Conservation (phyloP, 2,329 filamentous ascomycete genomes). For the Ophiostoma perfectum region DNA sequence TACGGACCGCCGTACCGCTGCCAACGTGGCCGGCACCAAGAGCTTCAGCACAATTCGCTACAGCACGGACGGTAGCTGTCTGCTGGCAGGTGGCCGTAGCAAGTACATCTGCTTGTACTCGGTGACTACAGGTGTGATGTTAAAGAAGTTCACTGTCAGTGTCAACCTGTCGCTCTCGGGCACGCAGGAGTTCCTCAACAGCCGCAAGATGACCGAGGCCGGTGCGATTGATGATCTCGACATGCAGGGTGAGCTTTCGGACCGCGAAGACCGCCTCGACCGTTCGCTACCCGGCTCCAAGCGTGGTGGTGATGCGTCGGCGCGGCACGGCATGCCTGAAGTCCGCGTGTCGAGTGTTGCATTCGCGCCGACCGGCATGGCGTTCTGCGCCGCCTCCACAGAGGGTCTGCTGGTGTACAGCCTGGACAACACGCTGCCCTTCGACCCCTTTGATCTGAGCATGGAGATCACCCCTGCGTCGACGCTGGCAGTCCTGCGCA, state of each 20-base stretch:
- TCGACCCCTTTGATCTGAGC: conserved; percentile 94
- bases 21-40: conserved; percentile 85
- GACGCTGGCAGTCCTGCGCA: conserved; percentile 63
- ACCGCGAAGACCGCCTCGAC: conserved; percentile 79
- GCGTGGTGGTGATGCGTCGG: conserved; percentile 74
- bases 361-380: conserved; percentile 81
- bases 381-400: conserved; percentile 92
- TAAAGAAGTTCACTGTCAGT: conserved; percentile 94
- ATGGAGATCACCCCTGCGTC: conserved; percentile 87
- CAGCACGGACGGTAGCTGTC: conserved; percentile 84
- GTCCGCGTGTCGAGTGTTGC: conserved; percentile 78
- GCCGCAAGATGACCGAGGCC: conserved; percentile 82
- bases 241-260: conserved; percentile 79
- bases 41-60: conserved; percentile 83
- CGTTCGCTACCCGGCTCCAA: conserved; percentile 76
- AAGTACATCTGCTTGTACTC: conserved; percentile 98
- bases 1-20: conserved; percentile 81
- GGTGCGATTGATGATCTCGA: conserved; percentile 82
- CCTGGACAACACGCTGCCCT: conserved; percentile 74
- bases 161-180: conserved; percentile 93
- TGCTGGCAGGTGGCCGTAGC: conserved; percentile 89
- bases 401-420: conserved; percentile 93
- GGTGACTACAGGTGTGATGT: conserved; percentile 80
- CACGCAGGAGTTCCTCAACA: conserved; percentile 96
- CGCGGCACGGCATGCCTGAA: conserved; percentile 69